Conservation (phyloP, 2,329 filamentous ascomycete species). For the Diplodia seriata region DNA sequence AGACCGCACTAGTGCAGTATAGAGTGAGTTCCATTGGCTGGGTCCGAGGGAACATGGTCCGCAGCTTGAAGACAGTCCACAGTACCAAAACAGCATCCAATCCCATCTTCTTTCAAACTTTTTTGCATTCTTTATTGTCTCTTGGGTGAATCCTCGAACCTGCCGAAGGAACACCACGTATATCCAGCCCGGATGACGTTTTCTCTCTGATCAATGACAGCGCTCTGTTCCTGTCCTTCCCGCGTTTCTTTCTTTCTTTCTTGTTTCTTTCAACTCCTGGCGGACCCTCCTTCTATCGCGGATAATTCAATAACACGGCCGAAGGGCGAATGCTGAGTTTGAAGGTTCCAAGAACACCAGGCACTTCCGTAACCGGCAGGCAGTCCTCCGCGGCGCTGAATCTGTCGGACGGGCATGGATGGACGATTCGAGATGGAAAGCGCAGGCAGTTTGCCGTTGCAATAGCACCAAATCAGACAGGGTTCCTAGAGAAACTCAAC, state of each 20-base stretch:
- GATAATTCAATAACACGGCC: background rate
- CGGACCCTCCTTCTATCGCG: background rate
- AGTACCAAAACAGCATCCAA: background rate
- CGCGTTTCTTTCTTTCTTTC: background rate
- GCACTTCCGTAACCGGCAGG: background rate
- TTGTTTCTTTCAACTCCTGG: background rate
- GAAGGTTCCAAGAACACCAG: background rate
- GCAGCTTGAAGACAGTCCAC: background rate
- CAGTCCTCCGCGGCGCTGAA: background rate
- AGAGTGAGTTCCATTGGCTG: background rate
- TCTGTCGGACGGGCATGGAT: background rate
- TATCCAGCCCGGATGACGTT: background rate
- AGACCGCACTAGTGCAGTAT: no score
- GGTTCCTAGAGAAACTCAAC: background rate
- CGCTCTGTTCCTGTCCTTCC: background rate
- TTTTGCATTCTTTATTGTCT: background rate
- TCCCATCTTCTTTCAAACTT: background rate
- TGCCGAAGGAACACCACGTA: conserved; percentile 2
- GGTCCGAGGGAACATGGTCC: background rate
- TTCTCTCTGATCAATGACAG: background rate
- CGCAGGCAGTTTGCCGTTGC: background rate
- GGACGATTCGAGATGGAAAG: background rate
- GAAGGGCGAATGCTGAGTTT: background rate
- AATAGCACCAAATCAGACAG: background rate
- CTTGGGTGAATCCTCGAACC: conserved; percentile 4